These are phyloP conservation scores for Inonotus hispidus DNA, from an alignment of 1,284 basidiomycete genomes.

Conservation along the genomic window DNA sequence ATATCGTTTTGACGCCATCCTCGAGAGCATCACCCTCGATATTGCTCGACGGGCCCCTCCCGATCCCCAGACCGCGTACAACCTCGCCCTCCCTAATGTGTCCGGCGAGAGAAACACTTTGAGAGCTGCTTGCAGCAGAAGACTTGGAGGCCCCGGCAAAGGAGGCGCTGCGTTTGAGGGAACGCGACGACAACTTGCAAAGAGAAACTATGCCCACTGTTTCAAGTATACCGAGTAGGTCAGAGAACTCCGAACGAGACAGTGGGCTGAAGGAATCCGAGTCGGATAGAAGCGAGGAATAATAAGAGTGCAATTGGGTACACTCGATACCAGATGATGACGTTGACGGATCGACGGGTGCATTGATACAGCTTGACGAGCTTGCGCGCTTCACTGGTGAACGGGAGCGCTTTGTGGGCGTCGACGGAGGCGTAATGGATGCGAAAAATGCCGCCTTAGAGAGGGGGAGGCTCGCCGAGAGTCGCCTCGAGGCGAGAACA, in stretches of 20 bases:
- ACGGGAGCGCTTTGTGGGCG: slow-evolving; percentile 24
- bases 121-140: slow-evolving; percentile 32
- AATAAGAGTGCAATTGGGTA: slow-evolving; percentile 58
- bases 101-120: slow-evolving; percentile 49
- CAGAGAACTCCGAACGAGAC: slow-evolving; percentile 69
- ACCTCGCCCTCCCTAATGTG: slow-evolving; percentile 61
- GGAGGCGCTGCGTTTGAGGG: slow-evolving; percentile 48
- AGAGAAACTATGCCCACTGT: slow-evolving; percentile 59
- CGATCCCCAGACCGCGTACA: slow-evolving; percentile 55
- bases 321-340: slow-evolving; percentile 42
- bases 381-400: slow-evolving; percentile 46
- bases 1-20: slow-evolving; percentile 64
- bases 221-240: slow-evolving; percentile 66
- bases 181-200: too few species aligned
- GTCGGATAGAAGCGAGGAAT: slow-evolving; percentile 48
- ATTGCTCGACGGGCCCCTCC: slow-evolving; percentile 21
- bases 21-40: slow-evolving; percentile 45
- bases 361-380: slow-evolving; percentile 25
- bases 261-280: slow-evolving; percentile 52
- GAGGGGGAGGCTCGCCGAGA: slow-evolving; percentile 51
- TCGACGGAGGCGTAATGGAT: slow-evolving; percentile 31
- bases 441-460: slow-evolving; percentile 30
- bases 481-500: slow-evolving; percentile 57
- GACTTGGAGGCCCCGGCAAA: slow-evolving; percentile 39
- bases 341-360: slow-evolving; percentile 23